Percentiles rank a stretch among this genome's conserved stretches.
Conservation (phyloP, 2,329 filamentous ascomycete species). For the Neonectria neomacrospora region DNA sequence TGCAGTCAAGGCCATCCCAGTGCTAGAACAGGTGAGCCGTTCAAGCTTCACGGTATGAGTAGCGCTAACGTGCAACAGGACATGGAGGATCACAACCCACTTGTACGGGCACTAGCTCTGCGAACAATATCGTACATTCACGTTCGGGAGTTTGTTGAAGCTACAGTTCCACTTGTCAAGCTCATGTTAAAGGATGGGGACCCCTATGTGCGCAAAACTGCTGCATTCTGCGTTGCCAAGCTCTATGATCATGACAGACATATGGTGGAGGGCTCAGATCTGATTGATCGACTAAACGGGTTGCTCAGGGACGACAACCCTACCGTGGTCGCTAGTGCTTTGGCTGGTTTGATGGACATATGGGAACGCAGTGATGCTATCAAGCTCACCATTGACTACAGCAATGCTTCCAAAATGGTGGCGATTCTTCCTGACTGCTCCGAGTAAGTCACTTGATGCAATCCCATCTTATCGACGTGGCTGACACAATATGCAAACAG, state of each 20-base stretch:
- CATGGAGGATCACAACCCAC: slow-evolving; percentile 91
- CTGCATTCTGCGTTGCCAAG: slow-evolving; percentile 95
- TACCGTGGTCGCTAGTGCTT: slow-evolving; percentile 93
- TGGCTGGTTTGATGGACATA: slow-evolving; percentile 94
- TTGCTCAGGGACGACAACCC: slow-evolving; percentile 96
- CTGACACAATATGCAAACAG: slow-evolving; percentile 56
- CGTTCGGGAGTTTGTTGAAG: slow-evolving; percentile 93
- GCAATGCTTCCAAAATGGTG: slow-evolving; percentile 97
- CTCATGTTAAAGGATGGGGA: slow-evolving; percentile 85
- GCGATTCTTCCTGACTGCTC: slow-evolving; percentile 97
- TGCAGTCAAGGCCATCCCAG: slow-evolving; percentile 90
- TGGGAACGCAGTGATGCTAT: slow-evolving; percentile 98
- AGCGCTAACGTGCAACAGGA: slow-evolving; percentile 67
- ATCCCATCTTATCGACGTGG: background rate
- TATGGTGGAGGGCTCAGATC: slow-evolving; percentile 88
- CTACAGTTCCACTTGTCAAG: slow-evolving; percentile 86
- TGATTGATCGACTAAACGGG: slow-evolving; percentile 90
- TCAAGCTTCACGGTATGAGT: background rate
- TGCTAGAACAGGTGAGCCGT: slow-evolving; percentile 76
- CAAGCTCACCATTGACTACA: slow-evolving; percentile 97
- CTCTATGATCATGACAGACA: slow-evolving; percentile 95
- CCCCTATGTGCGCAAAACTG: slow-evolving; percentile 97
- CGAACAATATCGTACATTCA: slow-evolving; percentile 98
- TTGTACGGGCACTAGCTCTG: slow-evolving; percentile 90
- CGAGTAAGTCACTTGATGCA: slow-evolving; percentile 71